Percentiles rank a stretch among this genome's conserved stretches.
Evolutionary conservation across 129 eudicot species (phyloP).

Genomic region (Escallonia rubra): DNA sequence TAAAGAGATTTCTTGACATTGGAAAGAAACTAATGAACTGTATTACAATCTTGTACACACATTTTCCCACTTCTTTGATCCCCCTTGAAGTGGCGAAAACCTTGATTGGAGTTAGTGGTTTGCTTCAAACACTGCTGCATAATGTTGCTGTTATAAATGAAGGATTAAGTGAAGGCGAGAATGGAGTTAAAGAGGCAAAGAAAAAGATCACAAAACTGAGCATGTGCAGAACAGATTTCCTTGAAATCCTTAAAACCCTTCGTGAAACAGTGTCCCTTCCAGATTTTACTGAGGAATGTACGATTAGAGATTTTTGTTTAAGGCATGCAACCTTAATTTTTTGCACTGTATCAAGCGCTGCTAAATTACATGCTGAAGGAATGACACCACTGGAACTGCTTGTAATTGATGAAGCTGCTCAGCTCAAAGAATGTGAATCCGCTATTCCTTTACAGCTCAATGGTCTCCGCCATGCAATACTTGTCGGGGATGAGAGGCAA

Average conservation of each 20-base stretch:
- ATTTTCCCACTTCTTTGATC: slow-evolving; percentile 51
- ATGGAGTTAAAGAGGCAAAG: background rate
- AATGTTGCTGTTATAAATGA: background rate
- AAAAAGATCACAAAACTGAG: background rate
- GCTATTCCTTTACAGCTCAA: slow-evolving; percentile 23
- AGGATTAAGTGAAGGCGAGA: slow-evolving; percentile 14
- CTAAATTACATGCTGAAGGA: slow-evolving; percentile 18
- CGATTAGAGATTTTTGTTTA: slow-evolving; percentile 20
- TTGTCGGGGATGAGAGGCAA: slow-evolving; percentile 31
- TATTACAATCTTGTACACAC: slow-evolving; percentile 44
- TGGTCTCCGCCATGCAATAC: slow-evolving; percentile 21
- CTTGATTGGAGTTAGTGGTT: slow-evolving; percentile 21
- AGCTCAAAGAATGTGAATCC: slow-evolving; percentile 25
- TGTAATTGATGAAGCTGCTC: slow-evolving; percentile 34
- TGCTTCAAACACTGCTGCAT: slow-evolving; percentile 14
- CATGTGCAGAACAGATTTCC: slow-evolving; percentile 21
- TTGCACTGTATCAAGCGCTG: slow-evolving; percentile 37
- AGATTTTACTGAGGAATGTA: background rate
- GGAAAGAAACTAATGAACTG: slow-evolving; percentile 25
- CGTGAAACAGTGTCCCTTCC: slow-evolving; percentile 20
- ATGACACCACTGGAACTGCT: slow-evolving; percentile 14
- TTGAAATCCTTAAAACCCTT: slow-evolving; percentile 26
- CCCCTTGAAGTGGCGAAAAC: slow-evolving; percentile 22
- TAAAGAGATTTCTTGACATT: slow-evolving; percentile 8
- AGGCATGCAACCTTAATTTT: slow-evolving; percentile 34